A percentile compares a stretch with the other conserved stretches of the same genome.
These are phyloP conservation scores for Auriscalpium orientale DNA, from an alignment of 768 basidiomycete species.

Conservation along the genomic window DNA sequence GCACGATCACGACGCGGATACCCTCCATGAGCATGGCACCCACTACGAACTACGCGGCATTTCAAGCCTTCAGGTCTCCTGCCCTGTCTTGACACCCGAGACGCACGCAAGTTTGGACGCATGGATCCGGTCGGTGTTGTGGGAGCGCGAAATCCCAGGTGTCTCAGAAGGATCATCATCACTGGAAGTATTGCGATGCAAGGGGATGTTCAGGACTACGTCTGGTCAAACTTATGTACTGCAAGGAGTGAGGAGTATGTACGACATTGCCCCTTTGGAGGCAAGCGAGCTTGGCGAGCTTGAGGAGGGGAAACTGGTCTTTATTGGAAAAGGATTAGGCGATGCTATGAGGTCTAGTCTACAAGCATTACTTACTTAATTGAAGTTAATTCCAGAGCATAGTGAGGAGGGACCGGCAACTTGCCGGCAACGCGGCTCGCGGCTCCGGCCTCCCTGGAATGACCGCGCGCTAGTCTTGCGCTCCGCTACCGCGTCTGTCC, in stretches of 20 bases:
- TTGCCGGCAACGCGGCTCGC: too few species aligned
- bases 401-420: too few species aligned
- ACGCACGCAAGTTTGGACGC: slow-evolving; percentile 55
- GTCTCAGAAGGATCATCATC: slow-evolving; percentile 4
- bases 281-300: slow-evolving; percentile 41
- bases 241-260: slow-evolving; percentile 88
- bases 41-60: slow-evolving; percentile 80
- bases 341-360: slow-evolving; percentile 18
- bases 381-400: too few species aligned
- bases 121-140: slow-evolving; percentile 77
- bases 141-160: slow-evolving; percentile 59
- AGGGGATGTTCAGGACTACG: slow-evolving; percentile 63
- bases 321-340: slow-evolving; percentile 78
- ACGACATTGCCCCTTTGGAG: slow-evolving; percentile 52
- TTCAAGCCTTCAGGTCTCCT: slow-evolving; percentile 64
- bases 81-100: slow-evolving; percentile 47
- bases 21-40: slow-evolving; percentile 19
- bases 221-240: slow-evolving; percentile 61
- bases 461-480: too few species aligned
- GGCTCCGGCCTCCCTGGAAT: too few species aligned
- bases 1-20: slow-evolving; percentile 29
- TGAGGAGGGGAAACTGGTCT: slow-evolving; percentile 70
- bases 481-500: too few species aligned
- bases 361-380: too few species aligned
- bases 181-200: slow-evolving; percentile 75